Evolutionary conservation across 768 basidiomycete genomes (phyloP).

Genomic region (Termitomyces sp.): DNA sequence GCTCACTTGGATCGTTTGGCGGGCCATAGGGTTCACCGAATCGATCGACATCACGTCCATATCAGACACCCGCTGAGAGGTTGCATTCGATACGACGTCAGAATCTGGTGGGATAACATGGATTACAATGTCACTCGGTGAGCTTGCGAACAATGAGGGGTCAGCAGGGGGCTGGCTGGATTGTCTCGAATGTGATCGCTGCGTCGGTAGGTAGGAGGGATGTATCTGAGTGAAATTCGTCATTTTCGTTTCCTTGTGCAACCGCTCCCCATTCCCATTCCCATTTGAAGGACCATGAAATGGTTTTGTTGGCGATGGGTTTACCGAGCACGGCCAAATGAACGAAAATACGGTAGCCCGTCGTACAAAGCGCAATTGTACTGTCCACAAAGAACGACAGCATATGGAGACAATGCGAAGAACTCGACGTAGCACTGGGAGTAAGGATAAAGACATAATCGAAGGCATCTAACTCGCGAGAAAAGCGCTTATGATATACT

Average conservation of each 20-base stretch:
- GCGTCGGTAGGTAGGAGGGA: neutral
- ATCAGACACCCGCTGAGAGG: neutral
- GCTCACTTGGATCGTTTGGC: neutral
- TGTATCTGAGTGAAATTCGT: neutral
- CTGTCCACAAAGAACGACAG: too few species aligned
- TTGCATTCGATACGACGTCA: neutral
- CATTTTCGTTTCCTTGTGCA: neutral
- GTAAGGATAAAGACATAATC: too few species aligned
- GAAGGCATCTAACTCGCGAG: too few species aligned
- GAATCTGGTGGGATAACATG: neutral
- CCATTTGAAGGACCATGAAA: too few species aligned
- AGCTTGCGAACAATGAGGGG: neutral
- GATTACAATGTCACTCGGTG: neutral
- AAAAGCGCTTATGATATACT: too few species aligned
- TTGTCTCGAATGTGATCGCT: neutral
- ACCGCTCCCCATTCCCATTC: constrained; percentile 7
- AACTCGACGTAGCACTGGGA: too few species aligned
- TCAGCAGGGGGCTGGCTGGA: neutral
- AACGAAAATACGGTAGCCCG: too few species aligned
- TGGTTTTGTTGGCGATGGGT: too few species aligned
- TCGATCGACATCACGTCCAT: neutral
- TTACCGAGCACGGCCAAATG: too few species aligned
- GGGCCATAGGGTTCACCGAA: neutral
- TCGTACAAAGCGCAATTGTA: too few species aligned
- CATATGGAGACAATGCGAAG: too few species aligned